Conservation (phyloP, 441 rosid species). For the Syzygium syzygioides region DNA sequence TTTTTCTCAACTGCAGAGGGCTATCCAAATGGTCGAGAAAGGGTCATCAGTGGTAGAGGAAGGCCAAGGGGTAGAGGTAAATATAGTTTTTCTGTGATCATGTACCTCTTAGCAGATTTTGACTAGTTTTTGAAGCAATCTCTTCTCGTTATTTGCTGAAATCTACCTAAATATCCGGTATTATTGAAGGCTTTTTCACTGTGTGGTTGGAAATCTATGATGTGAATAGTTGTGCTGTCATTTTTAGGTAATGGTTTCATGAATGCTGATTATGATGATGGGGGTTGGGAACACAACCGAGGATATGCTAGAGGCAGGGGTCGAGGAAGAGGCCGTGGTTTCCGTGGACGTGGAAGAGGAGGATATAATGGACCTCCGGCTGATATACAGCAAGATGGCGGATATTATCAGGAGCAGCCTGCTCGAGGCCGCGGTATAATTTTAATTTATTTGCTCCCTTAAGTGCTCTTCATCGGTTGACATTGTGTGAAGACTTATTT, state of each 20-base stretch:
- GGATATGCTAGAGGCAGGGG: constrained; percentile 58
- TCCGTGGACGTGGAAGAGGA: constrained; percentile 80
- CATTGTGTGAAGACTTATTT: neutral
- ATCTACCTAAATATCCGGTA: neutral
- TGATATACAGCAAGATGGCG: constrained; percentile 67
- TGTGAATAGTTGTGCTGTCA: neutral
- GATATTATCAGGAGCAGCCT: constrained; percentile 58
- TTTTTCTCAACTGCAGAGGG: constrained; percentile 1
- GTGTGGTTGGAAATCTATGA: neutral
- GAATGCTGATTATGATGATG: constrained; percentile 65
- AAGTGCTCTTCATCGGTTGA: neutral
- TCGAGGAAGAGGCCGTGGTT: constrained; percentile 70
- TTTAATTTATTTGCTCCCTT: neutral
- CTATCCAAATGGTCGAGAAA: constrained; percentile 1
- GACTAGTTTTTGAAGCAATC: neutral
- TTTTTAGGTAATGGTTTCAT: constrained; percentile 52
- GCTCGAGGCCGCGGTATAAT: constrained; percentile 34
- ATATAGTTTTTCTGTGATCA: neutral
- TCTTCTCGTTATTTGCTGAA: neutral
- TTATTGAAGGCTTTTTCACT: neutral
- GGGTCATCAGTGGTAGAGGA: neutral
- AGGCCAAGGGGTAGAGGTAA: constrained; percentile 1
- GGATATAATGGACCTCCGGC: constrained; percentile 50
- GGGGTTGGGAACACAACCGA: constrained; percentile 60
- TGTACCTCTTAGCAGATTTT: neutral